A percentile compares a stretch with the other conserved stretches of the same genome.
These are phyloP conservation scores for Cicer cuneatum DNA, from an alignment of 306 rosid genomes.

Conservation along the genomic window DNA sequence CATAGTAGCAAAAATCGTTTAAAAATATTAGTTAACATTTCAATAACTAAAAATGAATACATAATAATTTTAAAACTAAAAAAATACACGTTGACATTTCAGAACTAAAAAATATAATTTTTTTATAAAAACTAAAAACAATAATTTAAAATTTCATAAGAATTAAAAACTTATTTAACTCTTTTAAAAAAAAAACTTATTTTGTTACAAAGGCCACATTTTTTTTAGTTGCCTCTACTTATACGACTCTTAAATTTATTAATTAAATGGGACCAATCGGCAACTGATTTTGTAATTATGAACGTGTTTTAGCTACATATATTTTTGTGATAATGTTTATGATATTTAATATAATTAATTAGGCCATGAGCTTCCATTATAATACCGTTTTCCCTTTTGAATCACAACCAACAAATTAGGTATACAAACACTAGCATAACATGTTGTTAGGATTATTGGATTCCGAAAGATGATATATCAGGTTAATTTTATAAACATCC, in stretches of 20 bases:
- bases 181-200: too few species aligned
- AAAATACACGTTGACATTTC: too few species aligned
- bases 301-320: slow-evolving; percentile 18
- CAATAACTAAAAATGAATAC: too few species aligned
- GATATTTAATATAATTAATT: slow-evolving; percentile 31
- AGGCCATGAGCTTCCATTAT: slow-evolving; percentile 36
- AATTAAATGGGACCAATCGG: slow-evolving; percentile 42
- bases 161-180: background rate
- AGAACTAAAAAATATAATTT: too few species aligned
- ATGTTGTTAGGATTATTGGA: too few species aligned
- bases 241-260: slow-evolving; percentile 33
- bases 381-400: background rate
- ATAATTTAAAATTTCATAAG: too few species aligned
- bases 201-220: background rate
- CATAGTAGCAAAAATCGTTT: too few species aligned
- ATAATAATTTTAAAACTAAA: too few species aligned
- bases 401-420: slow-evolving; percentile 21
- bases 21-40: too few species aligned
- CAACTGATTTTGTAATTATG: slow-evolving; percentile 34
- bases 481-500: too few species aligned
- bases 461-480: too few species aligned
- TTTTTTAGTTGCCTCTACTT: slow-evolving; percentile 30
- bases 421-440: background rate
- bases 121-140: too few species aligned
- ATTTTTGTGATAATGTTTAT: background rate